Evolutionary conservation across 2,329 filamentous ascomycete genomes (phyloP), one percentile per base, ranked within the genome.

Genomic region (Herpotrichia juniperi): DNA sequence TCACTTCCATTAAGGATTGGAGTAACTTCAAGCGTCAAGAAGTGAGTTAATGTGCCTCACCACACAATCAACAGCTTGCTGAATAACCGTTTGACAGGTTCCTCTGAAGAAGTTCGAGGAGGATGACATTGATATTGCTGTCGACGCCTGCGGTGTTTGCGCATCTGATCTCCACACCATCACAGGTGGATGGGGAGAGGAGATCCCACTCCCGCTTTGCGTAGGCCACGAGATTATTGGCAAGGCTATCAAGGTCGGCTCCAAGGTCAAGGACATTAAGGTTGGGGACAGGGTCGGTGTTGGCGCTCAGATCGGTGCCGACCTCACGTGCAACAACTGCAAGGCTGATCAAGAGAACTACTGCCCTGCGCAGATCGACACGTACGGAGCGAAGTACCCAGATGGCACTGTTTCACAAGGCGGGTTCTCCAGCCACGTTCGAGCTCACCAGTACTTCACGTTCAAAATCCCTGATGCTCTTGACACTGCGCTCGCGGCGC

Each of bases 71-170:
- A n/a, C n/a, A n/a, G n/a, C n/a, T n/a, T n/a, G n/a, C n/a, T n/a
- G n/a, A n/a, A n/a, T n/a, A n/a, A n/a, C n/a, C n/a, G n/a, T n/a
- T n/a, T n/a, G n/a, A n/a, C 74, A 93, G 79, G 91, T 91, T 79
- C 83, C 87, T 63, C 86, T 93, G 52, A 94, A 96, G 79, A 89
- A 89, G 16, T 96, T 96, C 71, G 90, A 88, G 59, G 90, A 93
- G 71, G 83, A 90, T 74, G 91, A 96, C 70, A 85, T 96, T 64
- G 91, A 96, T 71, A 85, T 96, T 76, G 89, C 93, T 79, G 88
- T 96, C 66, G 87, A 92, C 61, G 87, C 61, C 17, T 74, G 72
- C 57, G 73, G 73, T 66, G 79, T 81, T 49, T 81, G 79, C 69
- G 77, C 74, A 45, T 77, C 74, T 34, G 78, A 80, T 57, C 67